phyloP scores from a whole-genome alignment of 2,329 filamentous ascomycete genomes.

The Fusarium sp. region DNA sequence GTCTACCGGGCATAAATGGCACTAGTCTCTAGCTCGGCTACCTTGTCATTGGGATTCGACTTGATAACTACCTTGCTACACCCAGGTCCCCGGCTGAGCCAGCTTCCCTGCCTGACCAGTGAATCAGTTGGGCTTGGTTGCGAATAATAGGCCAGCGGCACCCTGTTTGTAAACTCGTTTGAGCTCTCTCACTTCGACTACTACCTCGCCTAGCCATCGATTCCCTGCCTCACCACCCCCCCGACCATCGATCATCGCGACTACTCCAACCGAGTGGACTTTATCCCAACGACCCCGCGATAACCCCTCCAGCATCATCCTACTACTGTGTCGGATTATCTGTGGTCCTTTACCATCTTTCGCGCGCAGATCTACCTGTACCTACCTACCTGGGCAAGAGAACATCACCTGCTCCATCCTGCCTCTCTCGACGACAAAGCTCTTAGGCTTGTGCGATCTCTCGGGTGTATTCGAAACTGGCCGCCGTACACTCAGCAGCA shows the following conservation, averaged over 20 bases:
- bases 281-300: slow-evolving; percentile 40
- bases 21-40: slow-evolving; percentile 42
- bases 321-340: slow-evolving; percentile 8
- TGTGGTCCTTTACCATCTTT: slow-evolving; percentile 13
- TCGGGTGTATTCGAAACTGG: slow-evolving; percentile 35
- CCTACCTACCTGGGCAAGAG: neutral
- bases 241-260: slow-evolving; percentile 41
- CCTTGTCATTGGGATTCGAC: slow-evolving; percentile 42
- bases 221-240: slow-evolving; percentile 41
- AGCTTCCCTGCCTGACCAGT: slow-evolving; percentile 44
- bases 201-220: slow-evolving; percentile 38
- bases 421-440: slow-evolving; percentile 11
- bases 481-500: slow-evolving; percentile 36
- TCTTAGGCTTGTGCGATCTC: slow-evolving; percentile 15
- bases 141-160: slow-evolving; percentile 43
- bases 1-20: slow-evolving; percentile 44
- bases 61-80: slow-evolving; percentile 44
- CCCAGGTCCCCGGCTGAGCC: slow-evolving; percentile 43
- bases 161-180: slow-evolving; percentile 40
- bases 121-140: slow-evolving; percentile 39
- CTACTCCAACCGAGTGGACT: slow-evolving; percentile 38
- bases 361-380: slow-evolving; percentile 3
- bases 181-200: slow-evolving; percentile 39
- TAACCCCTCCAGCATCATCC: slow-evolving; percentile 38
- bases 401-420: neutral